Evolutionary conservation across 192 early-diverging fungal species (phyloP).

Genomic region (Coemansia sp.): DNA sequence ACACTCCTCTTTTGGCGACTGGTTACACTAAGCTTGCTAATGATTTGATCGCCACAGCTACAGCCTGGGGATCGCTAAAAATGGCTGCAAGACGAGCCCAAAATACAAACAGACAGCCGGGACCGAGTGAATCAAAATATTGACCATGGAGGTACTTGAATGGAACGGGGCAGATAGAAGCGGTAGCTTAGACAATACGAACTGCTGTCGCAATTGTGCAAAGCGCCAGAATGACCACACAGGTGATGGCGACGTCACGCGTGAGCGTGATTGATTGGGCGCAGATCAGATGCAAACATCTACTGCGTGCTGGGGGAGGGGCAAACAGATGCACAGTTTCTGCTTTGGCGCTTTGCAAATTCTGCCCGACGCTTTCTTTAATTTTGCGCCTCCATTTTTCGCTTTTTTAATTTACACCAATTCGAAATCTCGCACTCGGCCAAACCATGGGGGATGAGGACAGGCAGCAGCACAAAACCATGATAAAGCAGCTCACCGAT

Average conservation of each 20-base stretch:
- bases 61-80: background rate
- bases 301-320: background rate
- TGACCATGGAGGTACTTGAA: too few relatives aligned
- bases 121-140: too few relatives aligned
- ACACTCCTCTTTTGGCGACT: background rate
- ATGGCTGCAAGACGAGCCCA: background rate
- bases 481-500: constrained; percentile 59
- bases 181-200: too few relatives aligned
- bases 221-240: too few relatives aligned
- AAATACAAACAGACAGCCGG: background rate
- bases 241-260: background rate
- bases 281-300: background rate
- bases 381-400: background rate
- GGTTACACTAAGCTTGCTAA: background rate
- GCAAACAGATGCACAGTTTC: background rate
- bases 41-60: background rate
- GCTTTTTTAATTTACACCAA: background rate
- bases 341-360: background rate
- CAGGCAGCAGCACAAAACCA: constrained; percentile 52
- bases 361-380: background rate
- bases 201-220: too few relatives aligned
- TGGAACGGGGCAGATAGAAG: too few relatives aligned
- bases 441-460: constrained; percentile 31
- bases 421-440: background rate
- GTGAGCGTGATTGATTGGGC: background rate